phyloP scores from a whole-genome alignment of 2,329 filamentous ascomycete species.

The Aspergillus sp. region DNA sequence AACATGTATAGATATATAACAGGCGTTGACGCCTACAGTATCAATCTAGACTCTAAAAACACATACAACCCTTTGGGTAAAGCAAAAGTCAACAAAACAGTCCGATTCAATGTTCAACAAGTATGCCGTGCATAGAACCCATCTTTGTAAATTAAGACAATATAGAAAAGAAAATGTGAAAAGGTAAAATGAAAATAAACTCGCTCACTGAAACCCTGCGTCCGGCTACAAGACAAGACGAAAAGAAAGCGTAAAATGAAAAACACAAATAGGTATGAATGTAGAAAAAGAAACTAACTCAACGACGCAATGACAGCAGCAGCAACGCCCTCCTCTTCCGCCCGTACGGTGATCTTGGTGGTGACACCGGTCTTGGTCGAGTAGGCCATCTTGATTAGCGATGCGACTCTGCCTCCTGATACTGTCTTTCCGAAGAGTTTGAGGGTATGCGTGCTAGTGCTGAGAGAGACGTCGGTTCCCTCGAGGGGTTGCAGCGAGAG shows the following conservation, averaged over 20 bases:
- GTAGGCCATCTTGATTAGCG: conserved; percentile 85
- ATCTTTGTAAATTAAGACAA: conserved; percentile 1
- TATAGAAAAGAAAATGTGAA: neutral
- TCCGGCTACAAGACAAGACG: too few relatives aligned
- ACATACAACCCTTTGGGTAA: conserved; percentile 2
- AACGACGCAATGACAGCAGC: conserved; percentile 76
- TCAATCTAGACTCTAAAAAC: conserved; percentile 5
- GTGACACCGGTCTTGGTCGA: conserved; percentile 89
- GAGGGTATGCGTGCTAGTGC: conserved; percentile 83
- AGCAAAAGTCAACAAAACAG: conserved; percentile 5
- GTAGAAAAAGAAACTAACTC: conserved; percentile 49
- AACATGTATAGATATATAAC: too few relatives aligned
- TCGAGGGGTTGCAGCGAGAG: conserved; percentile 90
- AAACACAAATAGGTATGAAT: conserved; percentile 6
- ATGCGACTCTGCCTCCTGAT: conserved; percentile 79
- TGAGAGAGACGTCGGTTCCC: conserved; percentile 84
- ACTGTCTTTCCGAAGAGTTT: conserved; percentile 96
- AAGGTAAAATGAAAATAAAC: conserved; percentile 4
- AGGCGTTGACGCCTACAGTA: conserved; percentile 10
- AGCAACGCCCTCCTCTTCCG: conserved; percentile 88
- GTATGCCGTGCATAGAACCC: conserved; percentile 10
- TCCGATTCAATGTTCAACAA: conserved; percentile 15
- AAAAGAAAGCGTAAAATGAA: neutral
- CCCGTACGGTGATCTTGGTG: conserved; percentile 86
- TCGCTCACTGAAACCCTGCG: conserved; percentile 7